Conservation (phyloP, 768 basidiomycete species). For the Terana coerulea region DNA sequence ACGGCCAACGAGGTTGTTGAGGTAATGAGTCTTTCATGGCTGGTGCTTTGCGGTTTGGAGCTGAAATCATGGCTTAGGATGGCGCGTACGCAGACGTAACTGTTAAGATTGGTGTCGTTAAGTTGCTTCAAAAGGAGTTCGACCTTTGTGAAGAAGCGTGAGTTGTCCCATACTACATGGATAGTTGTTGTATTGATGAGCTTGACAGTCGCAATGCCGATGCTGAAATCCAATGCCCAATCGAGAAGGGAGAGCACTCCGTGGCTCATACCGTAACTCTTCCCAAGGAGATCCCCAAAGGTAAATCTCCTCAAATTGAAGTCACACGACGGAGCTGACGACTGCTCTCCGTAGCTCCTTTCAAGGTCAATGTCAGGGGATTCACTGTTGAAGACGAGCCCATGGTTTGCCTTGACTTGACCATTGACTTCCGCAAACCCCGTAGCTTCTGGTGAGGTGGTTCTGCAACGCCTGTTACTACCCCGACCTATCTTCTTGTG, state of each 20-base stretch:
- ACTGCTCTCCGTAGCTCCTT: constrained; percentile 78
- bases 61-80: constrained; percentile 46
- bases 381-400: constrained; percentile 71
- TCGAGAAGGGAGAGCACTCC: constrained; percentile 64
- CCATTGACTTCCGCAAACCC: constrained; percentile 66
- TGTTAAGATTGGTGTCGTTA: constrained; percentile 93
- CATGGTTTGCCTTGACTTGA: constrained; percentile 77
- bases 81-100: constrained; percentile 87
- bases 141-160: constrained; percentile 95
- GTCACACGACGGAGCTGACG: too few species aligned
- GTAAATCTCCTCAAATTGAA: constrained; percentile 25
- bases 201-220: constrained; percentile 64
- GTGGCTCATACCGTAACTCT: constrained; percentile 81
- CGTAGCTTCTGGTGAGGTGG: constrained; percentile 15
- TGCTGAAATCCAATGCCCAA: constrained; percentile 79
- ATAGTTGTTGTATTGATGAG: background rate
- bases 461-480: too few species aligned
- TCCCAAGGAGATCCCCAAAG: constrained; percentile 89
- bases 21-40: constrained; percentile 46
- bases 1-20: constrained; percentile 54
- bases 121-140: constrained; percentile 78
- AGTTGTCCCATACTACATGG: constrained; percentile 29
- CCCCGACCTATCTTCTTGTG: background rate
- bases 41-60: background rate
- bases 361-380: constrained; percentile 63